Evolutionary conservation across 768 basidiomycete species (phyloP), one percentile per base, ranked within the genome.

Genomic region (Kwoniella shandongensis): DNA sequence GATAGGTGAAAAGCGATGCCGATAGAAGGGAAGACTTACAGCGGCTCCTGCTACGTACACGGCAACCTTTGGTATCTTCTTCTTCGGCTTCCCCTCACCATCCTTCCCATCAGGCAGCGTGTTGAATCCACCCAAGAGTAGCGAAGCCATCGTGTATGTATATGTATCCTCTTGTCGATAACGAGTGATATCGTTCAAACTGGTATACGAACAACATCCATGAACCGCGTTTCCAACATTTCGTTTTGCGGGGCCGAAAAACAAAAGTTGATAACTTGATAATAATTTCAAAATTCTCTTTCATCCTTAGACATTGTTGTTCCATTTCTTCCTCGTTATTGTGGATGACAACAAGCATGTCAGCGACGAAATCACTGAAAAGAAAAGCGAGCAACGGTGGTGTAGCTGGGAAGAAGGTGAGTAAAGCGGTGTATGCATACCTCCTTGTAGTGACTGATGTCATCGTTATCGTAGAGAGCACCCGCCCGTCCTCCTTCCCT

Each of bases 31-130:
- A n/a, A n/a, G 32, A 70, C 65, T 44, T 45, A 66, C 68, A 36
- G 68, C 58, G 30, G 68, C 68, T 38, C 68, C 68, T 7, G 59
- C 51, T 10, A 70, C 68, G 42, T 70, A 70, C 13, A 66, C 56
- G 7, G 68, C 68, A 23, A 70, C 68, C 52, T 61, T 62, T 2
- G 68, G 68, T 18, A 70, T 64, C 47, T 61, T 56, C 56, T 61
- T 58, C 46, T 57, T 62, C n/a, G n/a, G n/a, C 48, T 63, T 57
- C 26, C 40, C 36, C 13, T 42, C 11, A 1, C 15, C 22, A 42
- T 20, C 36, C 18, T 17, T 15, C n/a, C 18, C 17, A 6, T 45
- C 50, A 0, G 55, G 47, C 25, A 58, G 22, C 11, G 49, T 30
- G 11, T 50, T 51, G 17, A 35, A 42, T 35, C 12, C 13, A 3